Conservation (phyloP, 805 yeast genomes). For the Metschnikowia baotianmanensis region DNA sequence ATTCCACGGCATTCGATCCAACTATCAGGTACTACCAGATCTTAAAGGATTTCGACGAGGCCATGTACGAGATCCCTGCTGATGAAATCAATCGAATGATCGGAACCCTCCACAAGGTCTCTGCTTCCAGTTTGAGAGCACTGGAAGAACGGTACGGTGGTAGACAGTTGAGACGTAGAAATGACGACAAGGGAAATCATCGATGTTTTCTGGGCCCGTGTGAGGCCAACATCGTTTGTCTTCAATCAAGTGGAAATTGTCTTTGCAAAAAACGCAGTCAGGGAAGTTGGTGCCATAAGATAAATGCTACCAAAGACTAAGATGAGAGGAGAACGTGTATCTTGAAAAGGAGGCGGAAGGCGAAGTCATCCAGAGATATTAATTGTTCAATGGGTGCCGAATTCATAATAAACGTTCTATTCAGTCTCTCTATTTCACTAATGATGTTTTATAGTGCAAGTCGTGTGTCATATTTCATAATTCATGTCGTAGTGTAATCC, state of each 20-base stretch:
- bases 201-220: neutral
- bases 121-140: too few relatives aligned
- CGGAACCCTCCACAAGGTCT: neutral
- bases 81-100: slow-evolving; percentile 4
- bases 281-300: neutral
- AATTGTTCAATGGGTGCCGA: too few relatives aligned
- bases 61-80: neutral
- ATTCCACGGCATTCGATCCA: slow-evolving; percentile 6
- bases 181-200: neutral
- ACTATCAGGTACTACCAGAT: slow-evolving; percentile 4
- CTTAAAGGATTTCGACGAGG: slow-evolving; percentile 5
- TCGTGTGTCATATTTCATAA: too few relatives aligned
- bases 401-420: too few relatives aligned
- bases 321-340: too few relatives aligned
- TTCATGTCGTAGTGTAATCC: too few relatives aligned
- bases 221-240: slow-evolving; percentile 2
- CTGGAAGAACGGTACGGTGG: too few relatives aligned
- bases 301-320: neutral
- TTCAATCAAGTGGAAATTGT: neutral
- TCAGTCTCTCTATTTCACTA: too few relatives aligned
- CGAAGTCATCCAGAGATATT: too few relatives aligned
- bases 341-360: too few relatives aligned
- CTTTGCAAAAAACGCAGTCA: neutral
- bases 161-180: neutral
- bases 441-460: too few relatives aligned